These are phyloP conservation scores for Tetraselmis chui DNA, from an alignment of 139 green algal species.

Conservation along the genomic window DNA sequence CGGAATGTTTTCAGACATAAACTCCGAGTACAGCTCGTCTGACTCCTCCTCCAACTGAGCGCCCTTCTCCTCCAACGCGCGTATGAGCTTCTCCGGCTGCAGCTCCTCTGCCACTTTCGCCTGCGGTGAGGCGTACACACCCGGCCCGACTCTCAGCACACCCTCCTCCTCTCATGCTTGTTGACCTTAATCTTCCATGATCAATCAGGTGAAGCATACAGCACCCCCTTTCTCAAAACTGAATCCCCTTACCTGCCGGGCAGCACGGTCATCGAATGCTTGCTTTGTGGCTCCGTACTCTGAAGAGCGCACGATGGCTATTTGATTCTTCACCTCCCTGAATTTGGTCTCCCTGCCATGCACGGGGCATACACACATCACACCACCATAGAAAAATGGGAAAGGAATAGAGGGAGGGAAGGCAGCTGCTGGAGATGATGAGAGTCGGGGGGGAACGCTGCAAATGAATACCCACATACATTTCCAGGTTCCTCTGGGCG, in stretches of 20 bases:
- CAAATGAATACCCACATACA: not conserved
- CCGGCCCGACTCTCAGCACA: too few relatives aligned
- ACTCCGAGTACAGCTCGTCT: not conserved
- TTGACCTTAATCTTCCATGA: too few relatives aligned
- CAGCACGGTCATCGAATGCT: not conserved
- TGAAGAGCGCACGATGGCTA: not conserved
- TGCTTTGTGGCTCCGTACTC: not conserved
- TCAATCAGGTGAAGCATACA: too few relatives aligned
- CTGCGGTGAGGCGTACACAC: not conserved
- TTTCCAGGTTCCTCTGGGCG: not conserved
- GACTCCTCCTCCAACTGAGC: not conserved
- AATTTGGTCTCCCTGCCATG: not conserved
- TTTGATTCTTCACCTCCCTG: not conserved
- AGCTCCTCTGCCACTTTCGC: not conserved
- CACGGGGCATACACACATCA: too few relatives aligned
- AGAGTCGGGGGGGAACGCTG: not conserved
- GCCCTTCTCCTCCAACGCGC: not conserved
- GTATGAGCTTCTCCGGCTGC: not conserved
- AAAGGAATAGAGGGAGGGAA: too few relatives aligned
- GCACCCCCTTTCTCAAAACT: too few relatives aligned
- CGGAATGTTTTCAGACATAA: not conserved
- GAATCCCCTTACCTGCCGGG: not conserved
- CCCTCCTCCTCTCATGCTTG: too few relatives aligned
- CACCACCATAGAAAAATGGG: too few relatives aligned
- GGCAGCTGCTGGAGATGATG: too few relatives aligned